Evolutionary conservation across 2,329 filamentous ascomycete genomes (phyloP).

Genomic region (Colletotrichum musae): DNA sequence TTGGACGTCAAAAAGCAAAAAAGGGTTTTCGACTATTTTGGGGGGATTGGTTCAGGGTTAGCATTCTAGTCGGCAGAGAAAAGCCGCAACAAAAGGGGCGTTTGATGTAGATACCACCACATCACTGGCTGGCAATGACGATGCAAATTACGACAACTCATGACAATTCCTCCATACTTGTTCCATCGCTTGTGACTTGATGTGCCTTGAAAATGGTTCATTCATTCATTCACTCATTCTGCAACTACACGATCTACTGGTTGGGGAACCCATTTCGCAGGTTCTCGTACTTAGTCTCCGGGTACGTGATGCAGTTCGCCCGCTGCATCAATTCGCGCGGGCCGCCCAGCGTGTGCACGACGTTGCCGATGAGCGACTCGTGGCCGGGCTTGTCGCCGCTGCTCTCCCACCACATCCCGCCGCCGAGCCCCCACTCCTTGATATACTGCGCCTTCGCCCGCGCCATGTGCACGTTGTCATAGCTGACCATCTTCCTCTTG

Average conservation of each 20-base stretch:
- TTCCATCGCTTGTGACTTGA: neutral
- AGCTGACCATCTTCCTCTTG: constrained; percentile 80
- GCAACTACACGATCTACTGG: neutral
- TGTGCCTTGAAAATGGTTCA: neutral
- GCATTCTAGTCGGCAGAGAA: constrained; percentile 44
- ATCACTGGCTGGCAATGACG: constrained; percentile 45
- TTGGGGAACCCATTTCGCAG: constrained; percentile 69
- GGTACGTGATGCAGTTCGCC: constrained; percentile 74
- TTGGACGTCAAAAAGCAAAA: constrained; percentile 10
- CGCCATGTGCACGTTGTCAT: constrained; percentile 80
- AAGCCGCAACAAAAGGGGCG: constrained; percentile 53
- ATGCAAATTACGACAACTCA: constrained; percentile 41
- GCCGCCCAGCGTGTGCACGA: constrained; percentile 73
- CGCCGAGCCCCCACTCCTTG: constrained; percentile 76
- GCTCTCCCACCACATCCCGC: constrained; percentile 98
- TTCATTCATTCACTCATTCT: neutral
- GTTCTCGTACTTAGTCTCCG: constrained; percentile 80
- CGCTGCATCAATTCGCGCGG: constrained; percentile 62
- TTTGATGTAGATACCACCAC: constrained; percentile 60
- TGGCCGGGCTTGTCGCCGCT: constrained; percentile 79
- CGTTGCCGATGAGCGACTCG: constrained; percentile 77
- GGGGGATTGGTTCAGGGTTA: constrained; percentile 40
- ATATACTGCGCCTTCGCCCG: constrained; percentile 81
- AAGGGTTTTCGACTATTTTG: constrained; percentile 28
- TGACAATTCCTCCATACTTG: constrained; percentile 22